phyloP scores from a whole-genome alignment of 805 yeast species.

The Saccharomycopsis babjevae region DNA sequence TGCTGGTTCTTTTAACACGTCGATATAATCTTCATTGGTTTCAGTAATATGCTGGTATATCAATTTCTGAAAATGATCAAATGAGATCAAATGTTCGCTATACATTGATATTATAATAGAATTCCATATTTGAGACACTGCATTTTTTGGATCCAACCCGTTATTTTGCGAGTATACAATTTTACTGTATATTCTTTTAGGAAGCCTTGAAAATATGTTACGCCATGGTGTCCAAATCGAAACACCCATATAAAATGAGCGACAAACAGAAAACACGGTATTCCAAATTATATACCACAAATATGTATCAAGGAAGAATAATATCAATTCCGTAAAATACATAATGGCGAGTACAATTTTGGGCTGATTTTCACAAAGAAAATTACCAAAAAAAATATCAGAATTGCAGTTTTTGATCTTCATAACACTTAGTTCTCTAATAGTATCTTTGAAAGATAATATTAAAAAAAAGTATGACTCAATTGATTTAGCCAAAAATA shows the following conservation, averaged over 20 bases:
- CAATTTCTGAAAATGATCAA: slow-evolving; percentile 61
- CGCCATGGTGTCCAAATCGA: slow-evolving; percentile 89
- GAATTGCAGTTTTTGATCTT: slow-evolving; percentile 49
- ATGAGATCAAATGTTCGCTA: slow-evolving; percentile 64
- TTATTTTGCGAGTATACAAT: slow-evolving; percentile 40
- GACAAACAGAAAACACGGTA: slow-evolving; percentile 58
- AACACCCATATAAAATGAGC: slow-evolving; percentile 65
- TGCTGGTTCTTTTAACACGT: slow-evolving; percentile 53
- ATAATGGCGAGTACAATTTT: slow-evolving; percentile 43
- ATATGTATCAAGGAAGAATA: slow-evolving; percentile 74
- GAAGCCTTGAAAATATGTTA: slow-evolving; percentile 64
- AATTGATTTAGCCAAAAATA: slow-evolving; percentile 55
- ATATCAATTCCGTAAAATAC: slow-evolving; percentile 48
- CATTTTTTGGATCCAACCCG: slow-evolving; percentile 36
- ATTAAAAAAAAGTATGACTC: slow-evolving; percentile 77
- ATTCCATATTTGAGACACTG: slow-evolving; percentile 73
- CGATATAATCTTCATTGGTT: slow-evolving; percentile 30
- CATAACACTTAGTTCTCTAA: slow-evolving; percentile 55
- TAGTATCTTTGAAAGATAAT: slow-evolving; percentile 60
- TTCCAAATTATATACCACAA: slow-evolving; percentile 81
- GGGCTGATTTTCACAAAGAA: slow-evolving; percentile 49
- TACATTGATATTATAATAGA: slow-evolving; percentile 76
- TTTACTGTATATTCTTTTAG: slow-evolving; percentile 66
- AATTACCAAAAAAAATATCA: slow-evolving; percentile 42
- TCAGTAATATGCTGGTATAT: slow-evolving; percentile 41